Base-by-base conservation (phyloP, 2,329 filamentous ascomycete species). In the Aspergillus texensis region DNA sequence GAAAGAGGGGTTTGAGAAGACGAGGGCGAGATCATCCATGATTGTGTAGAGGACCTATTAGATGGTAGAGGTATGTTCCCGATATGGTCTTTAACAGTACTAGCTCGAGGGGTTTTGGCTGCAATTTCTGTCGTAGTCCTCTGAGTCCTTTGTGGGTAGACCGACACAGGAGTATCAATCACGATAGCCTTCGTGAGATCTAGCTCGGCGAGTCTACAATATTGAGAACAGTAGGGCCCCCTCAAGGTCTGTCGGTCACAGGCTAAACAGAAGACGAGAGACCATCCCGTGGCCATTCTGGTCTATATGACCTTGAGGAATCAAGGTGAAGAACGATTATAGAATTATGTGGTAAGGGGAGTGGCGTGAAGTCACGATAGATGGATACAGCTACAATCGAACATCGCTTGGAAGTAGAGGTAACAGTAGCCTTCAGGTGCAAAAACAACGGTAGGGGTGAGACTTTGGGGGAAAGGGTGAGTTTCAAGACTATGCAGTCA, bases 261-360 rank as follows among this genome's bases (percentile, higher is more conserved):
- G 82, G 91, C 89, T 72, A 97, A 88, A 85, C 94, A 97, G 86
- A 93, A 97, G 80, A 96, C 90, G 79, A 91, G 92, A 72, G 91
- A 91, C 93, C 94, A 97, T 74, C 73, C 74, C 26, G 75, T 76
- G 26, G 77, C 72, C 76, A 79, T 79, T 36, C 24, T 72, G 55
- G 58, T 28, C 11, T 21, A 21, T 46, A 24, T 8, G 24, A 28
- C 45, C 45, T 46, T 24, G 21, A 24, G 28, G 24, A 19, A 26
- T 48, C 24, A 24, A 48, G 43, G n/a, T 24, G 43, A 46, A 10
- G 11, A 24, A n/a, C 10, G n/a, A 21, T 11, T 46, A 24, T 46
- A 21, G 41, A 45, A 45, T 9, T 6, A 12, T 24, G 3, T 48
- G 45, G 16, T 6, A 6, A n/a, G 16, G 39, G 9, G 39, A 2